Base-by-base conservation (phyloP, 164 flowering plant species). In the Platanus orientalis region DNA sequence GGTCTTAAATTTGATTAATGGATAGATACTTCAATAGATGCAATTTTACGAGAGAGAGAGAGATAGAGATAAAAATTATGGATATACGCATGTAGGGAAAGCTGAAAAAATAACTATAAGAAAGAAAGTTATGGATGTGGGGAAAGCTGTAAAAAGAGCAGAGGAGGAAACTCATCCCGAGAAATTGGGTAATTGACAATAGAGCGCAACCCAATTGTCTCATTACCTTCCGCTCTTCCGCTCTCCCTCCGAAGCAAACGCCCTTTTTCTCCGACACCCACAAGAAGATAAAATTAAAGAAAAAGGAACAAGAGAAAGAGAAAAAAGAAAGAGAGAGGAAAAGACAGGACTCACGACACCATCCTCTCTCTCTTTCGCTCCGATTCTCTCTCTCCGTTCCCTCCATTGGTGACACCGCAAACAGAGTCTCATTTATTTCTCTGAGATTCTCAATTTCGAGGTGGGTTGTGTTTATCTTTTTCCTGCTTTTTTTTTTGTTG, bases 371-470 rank as follows among this genome's bases (percentile, higher is more conserved):
- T 14, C 68, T 45, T 54, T 57, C 60, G 19, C 29, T 51, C 40
- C 44, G 9, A 58, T 57, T 25, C 58, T 54, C 64, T n/a, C n/a
- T n/a, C 62, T 68, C 52, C 62, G 57, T 27, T 36, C 61, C 71
- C 59, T 58, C 52, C 54, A 40, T 48, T 55, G 49, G 42, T 29
- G n/a, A 59, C 66, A 19, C 65, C 63, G 23, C 17, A 29, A 63
- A 49, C 60, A 32, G 56, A 6, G 17, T 36, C 9, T 14, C 42
- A 36, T 36, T 36, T 36, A 7, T 45, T 10, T 45, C 4, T 45
- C 20, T 45, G 5, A 45, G 49, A 16, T 14, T 45, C 3, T 45
- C 49, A 45, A 19, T 45, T 45, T 17, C 49, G 20, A 14, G 49
- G 60, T 12, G 30, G 42, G 42, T 36, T 63, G 19, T 40, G 27